Conservation (phyloP, 495 filamentous ascomycete genomes). For the Lepraria neglecta region DNA sequence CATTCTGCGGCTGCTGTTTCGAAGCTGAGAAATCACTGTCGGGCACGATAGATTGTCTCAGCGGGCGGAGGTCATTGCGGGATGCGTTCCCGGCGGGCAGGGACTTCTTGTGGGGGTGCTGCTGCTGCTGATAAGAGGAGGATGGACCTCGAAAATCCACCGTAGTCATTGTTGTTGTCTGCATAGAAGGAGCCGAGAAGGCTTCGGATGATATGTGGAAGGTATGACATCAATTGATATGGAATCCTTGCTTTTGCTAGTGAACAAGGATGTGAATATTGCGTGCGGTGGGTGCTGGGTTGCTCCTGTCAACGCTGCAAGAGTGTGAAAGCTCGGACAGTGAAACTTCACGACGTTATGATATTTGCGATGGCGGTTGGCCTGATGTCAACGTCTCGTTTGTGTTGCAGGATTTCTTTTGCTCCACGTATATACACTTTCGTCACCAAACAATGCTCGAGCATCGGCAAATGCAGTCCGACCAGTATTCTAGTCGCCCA, state of each 20-base stretch:
- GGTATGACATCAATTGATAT: conserved; percentile 8
- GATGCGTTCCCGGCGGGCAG: conserved; percentile 22
- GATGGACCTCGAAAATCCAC: conserved; percentile 24
- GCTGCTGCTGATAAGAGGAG: conserved; percentile 22
- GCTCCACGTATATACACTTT: not conserved
- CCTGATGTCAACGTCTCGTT: not conserved
- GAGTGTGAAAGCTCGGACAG: not conserved
- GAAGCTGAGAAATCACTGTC: conserved; percentile 17
- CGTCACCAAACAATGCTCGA: conserved; percentile 1
- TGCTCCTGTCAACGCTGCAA: conserved; percentile 7
- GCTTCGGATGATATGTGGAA: not conserved
- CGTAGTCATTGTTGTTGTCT: conserved; percentile 21
- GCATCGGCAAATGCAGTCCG: not conserved
- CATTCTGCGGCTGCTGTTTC: conserved; percentile 13
- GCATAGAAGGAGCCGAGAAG: conserved; percentile 3
- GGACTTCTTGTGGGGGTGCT: conserved; percentile 28
- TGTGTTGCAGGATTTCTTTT: not conserved
- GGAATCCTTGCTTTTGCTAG: conserved; percentile 7
- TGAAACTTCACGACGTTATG: not conserved
- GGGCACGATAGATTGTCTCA: conserved; percentile 24
- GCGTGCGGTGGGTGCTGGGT: not conserved
- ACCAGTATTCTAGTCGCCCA: not conserved
- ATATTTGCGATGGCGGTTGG: not conserved
- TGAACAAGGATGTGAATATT: conserved; percentile 11
- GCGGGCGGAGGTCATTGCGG: conserved; percentile 23